Evolutionary conservation across 1,284 basidiomycete genomes (phyloP), one percentile per base, ranked within the genome.

Genomic region (Boletus sp.): DNA sequence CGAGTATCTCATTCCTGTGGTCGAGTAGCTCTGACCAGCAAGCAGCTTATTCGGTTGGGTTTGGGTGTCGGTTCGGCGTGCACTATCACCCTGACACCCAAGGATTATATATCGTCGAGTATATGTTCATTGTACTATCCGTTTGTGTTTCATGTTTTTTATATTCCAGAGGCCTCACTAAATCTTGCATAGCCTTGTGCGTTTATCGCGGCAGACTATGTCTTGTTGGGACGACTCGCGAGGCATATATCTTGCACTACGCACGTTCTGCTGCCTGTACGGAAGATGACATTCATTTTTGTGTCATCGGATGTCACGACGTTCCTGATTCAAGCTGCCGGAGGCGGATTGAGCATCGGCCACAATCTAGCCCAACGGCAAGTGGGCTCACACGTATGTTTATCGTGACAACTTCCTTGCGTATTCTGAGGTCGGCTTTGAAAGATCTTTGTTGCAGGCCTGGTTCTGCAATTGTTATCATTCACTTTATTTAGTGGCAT

Each of bases 171-270:
- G 21, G 25, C 33, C 33, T 67, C 23, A 59, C 13, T 14, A 10
- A 33, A 21, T n/a, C 7, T n/a, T 37, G 28, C 11, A 23, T 33
- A 72, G 70, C 70, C 90, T 14, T 91, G 90, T 65, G 88, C 87
- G n/a, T 91, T 91, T 76, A 85, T 91, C 59, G 89, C 89, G 11
- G 84, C 87, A 30, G 82, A 89, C 68, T 91, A 91, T 65, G 79
- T 90, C 60, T 77, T 90, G 9, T 79, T 91, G 14, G 88, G 89
- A 6, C 81, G 84, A 30, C 71, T 92, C 21, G 83, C 86, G 16
- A 74, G 74, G 28, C 78, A 84, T 68, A 72, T 90, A 4, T 70
- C 79, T 51, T 81, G 79, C 52, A 78, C 81, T 58, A 61, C 78
- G 38, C 81, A 88, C 64, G 74, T 90, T n/a, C 71, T 86, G 43